phyloP scores from a whole-genome alignment of 1,284 basidiomycete genomes.

The Ustilago xerochloae region DNA sequence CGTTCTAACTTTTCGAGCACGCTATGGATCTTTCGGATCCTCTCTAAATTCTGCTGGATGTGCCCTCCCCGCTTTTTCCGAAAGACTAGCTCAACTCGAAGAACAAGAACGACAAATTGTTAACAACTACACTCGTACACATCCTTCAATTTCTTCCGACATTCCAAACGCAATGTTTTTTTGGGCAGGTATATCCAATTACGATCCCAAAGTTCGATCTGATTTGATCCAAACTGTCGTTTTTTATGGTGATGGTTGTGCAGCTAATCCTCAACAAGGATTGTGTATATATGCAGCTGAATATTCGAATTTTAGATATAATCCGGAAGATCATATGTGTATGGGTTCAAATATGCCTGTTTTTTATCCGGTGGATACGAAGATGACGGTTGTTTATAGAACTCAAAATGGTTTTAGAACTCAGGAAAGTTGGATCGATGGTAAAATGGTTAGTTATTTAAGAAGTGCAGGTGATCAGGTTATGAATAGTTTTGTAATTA shows the following conservation, averaged over 20 bases:
- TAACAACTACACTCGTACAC: conserved; percentile 35
- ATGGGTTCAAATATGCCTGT: conserved; percentile 45
- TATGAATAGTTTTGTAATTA: conserved; percentile 51
- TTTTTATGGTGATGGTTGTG: conserved; percentile 47
- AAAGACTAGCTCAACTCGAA: conserved; percentile 26
- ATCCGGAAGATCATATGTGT: conserved; percentile 37
- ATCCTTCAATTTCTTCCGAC: conserved; percentile 6
- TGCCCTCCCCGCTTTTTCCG: conserved; percentile 30
- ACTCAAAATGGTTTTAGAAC: conserved; percentile 39
- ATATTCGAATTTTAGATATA: conserved; percentile 36
- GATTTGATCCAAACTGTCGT: conserved; percentile 46
- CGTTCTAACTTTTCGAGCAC: conserved; percentile 39
- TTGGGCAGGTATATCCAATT: conserved; percentile 47
- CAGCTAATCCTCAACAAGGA: conserved; percentile 24
- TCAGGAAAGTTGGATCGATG: conserved; percentile 41
- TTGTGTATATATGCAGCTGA: conserved; percentile 39
- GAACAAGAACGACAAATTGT: conserved; percentile 21
- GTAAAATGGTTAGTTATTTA: conserved; percentile 40
- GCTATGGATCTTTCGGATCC: conserved; percentile 31
- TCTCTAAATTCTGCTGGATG: conserved; percentile 34
- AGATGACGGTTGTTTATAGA: conserved; percentile 35
- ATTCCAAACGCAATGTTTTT: conserved; percentile 38
- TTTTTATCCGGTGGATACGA: conserved; percentile 23
- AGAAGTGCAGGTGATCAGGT: conserved; percentile 35
- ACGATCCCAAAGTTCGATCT: conserved; percentile 14